Base-by-base conservation (phyloP, 495 filamentous ascomycete species). In the Podospora pseudoanserina region DNA sequence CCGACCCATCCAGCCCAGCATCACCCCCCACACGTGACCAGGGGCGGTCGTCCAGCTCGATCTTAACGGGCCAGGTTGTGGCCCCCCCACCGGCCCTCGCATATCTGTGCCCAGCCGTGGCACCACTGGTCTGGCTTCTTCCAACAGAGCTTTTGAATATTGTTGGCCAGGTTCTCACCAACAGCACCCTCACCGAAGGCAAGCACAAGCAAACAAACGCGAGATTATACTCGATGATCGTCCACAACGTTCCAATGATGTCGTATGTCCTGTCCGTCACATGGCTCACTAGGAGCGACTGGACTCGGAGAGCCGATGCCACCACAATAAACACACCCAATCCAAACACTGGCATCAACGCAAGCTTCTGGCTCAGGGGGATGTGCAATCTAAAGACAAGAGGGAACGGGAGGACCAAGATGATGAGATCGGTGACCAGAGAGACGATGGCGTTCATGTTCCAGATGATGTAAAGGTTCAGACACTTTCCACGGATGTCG, bases 171-270 rank as follows among this genome's bases (percentile, higher is more conserved):
- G 67, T 28, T 9, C 65, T 72, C 7, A 64, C 73, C 5, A 77
- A 54, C 39, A 73, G 39, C 4, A 72, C 66, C 5, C 75, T 66
- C n/a, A 77, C 62, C 0, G 72, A 69, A 11, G 76, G 76, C 60
- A 78, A 66, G 64, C 71, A 74, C 18, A 73, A 70, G 39, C 76
- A 78, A 18, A 75, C 67, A 23, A 76, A 67, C 0, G 68, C 74
- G 5, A 78, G 64, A 61, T 76, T 74, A 59, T 60, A 68, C 73
- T 78, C 76, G 63, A 75, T 68, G 34, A 75, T 72, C 5, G 74
- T 75, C 73, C 73, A 76, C 1, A 78, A 34, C 0, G 66, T 68
- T 15, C 63, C 54, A 39, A 34, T 13, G 27, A 73, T 59, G 53
- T 70, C 63, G 39, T 66, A 70, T 1, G 65, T 70, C 49, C 30